A percentile compares a stretch with the other conserved stretches of the same genome.
Evolutionary conservation across 1,139 yeast genomes (phyloP).

Genomic region (Geotrichum aggregatum): DNA sequence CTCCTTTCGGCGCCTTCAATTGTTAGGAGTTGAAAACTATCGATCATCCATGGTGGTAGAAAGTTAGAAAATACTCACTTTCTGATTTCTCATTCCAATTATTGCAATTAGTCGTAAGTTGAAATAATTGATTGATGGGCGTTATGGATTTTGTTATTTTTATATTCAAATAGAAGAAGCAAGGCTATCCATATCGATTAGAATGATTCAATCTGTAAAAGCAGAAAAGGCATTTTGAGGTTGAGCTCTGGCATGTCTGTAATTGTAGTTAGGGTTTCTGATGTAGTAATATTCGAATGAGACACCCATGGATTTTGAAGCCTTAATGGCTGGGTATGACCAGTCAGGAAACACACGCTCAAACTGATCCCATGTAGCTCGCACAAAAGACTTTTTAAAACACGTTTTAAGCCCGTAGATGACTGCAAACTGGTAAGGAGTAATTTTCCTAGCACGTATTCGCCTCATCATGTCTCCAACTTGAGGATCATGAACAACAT

Average conservation of each 20-base stretch:
- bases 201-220: not conserved
- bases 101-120: too few relatives aligned
- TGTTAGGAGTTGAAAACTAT: too few relatives aligned
- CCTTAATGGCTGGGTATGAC: not conserved
- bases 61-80: too few relatives aligned
- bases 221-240: not conserved
- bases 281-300: constrained; percentile 2
- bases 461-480: not conserved
- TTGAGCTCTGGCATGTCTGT: constrained; percentile 1
- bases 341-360: constrained; percentile 9
- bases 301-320: not conserved
- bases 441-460: not conserved
- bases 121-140: too few relatives aligned
- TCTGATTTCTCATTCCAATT: too few relatives aligned
- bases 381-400: not conserved
- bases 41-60: too few relatives aligned
- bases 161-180: not conserved
- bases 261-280: not conserved
- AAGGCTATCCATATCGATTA: not conserved
- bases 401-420: not conserved
- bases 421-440: constrained; percentile 1
- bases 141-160: not conserved
- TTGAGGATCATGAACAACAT: not conserved
- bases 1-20: too few relatives aligned
- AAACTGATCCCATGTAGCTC: constrained; percentile 2